phyloP scores from a whole-genome alignment of 78 protist genomes.

The Dictyostelium discoideum region DNA sequence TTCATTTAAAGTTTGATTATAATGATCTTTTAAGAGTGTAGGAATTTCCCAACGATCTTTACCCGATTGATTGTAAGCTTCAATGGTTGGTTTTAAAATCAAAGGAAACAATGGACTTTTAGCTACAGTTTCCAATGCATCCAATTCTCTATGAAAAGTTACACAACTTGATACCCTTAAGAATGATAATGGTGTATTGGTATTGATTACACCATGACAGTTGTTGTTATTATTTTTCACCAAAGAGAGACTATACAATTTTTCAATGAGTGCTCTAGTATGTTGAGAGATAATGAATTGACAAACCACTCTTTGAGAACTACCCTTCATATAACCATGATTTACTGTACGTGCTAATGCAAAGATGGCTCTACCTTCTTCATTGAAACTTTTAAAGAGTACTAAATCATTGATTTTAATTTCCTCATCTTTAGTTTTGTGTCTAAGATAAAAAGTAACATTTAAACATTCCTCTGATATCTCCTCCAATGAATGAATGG shows the following conservation, averaged over 20 bases:
- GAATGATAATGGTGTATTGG: neutral
- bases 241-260: neutral
- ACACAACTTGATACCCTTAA: constrained; percentile 10
- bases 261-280: neutral
- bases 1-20: neutral
- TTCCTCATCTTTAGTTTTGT: neutral
- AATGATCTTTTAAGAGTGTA: neutral
- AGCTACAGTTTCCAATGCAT: neutral
- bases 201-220: neutral
- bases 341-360: neutral
- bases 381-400: neutral
- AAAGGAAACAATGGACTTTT: neutral
- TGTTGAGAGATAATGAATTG: neutral
- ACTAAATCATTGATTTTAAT: neutral
- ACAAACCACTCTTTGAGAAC: neutral
- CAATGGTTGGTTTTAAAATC: neutral
- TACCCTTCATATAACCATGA: neutral
- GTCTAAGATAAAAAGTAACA: neutral
- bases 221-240: neutral
- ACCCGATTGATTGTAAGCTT: neutral
- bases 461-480: neutral
- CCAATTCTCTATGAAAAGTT: constrained; percentile 38
- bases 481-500: neutral
- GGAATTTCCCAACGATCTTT: neutral
- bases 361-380: neutral